Base-by-base conservation (phyloP, 768 basidiomycete species). In the Lanmaoa pseudosensibilis region DNA sequence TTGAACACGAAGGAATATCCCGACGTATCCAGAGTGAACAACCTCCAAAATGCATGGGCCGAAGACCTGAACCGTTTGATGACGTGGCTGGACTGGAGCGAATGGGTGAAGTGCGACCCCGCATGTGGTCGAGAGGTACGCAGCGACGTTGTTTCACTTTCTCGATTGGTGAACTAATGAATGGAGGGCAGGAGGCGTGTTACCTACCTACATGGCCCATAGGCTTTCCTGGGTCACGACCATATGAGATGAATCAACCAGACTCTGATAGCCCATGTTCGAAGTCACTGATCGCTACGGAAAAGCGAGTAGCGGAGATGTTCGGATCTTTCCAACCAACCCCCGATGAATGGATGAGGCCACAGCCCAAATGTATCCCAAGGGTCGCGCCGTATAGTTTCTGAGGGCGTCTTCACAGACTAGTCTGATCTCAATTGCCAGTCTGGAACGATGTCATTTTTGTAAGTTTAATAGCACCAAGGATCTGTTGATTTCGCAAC, bases 61-160 rank as follows among this genome's bases (percentile, higher is more conserved):
- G 32, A 37, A 18, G 69, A 73, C 4, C 40, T 78, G 13, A 57
- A 69, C 9, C 55, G 46, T 12, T 57, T 83, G 21, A 79, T 82
- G 74, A 43, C 39, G 0, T 83, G 82, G 82, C 63, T 84, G 1
- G 81, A 78, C 52, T 83, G 82, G 81, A 74, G 71, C 52, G 63
- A 71, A 15, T 84, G 82, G 82, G 65, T 76, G 6, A 78, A 68
- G 32, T 83, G 82, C 54, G 60, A 64, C 0, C 81, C 81, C 19
- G 74, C 65, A 0, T 83, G 83, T 67, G 61, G 62, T 3, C 70
- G 69, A 43, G 77, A 79, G 69, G 81, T 81, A 19, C 40, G 52
- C 16, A 8, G 18, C 11, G 55, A 25, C 6, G 16, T 8, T 21
- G 3, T 38, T 27, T 39, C 11, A 1, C 33, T 15, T 49, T 39